Evolutionary conservation across 192 early-diverging fungal species (phyloP).

Genomic region (Lobosporangium transversale): DNA sequence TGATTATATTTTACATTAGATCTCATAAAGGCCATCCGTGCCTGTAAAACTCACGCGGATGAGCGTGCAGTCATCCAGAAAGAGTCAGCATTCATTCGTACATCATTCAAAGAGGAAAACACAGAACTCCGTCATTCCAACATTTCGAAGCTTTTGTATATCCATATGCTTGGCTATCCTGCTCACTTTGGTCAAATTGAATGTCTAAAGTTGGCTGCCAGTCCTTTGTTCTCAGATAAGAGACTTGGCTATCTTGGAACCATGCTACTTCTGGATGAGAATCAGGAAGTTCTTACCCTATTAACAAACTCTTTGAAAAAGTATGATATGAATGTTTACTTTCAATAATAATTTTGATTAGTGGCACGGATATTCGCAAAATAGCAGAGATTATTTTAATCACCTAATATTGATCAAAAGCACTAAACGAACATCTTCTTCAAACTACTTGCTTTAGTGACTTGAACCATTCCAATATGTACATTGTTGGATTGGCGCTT

Average conservation of each 20-base stretch:
- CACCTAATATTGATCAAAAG: too few relatives aligned
- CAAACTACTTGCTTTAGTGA: constrained; percentile 71
- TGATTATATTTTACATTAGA: constrained; percentile 59
- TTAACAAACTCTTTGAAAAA: constrained; percentile 99
- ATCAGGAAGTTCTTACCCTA: constrained; percentile 95
- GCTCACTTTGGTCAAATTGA: constrained; percentile 99
- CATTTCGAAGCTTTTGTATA: constrained; percentile 97
- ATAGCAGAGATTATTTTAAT: too few relatives aligned
- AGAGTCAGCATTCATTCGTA: constrained; percentile 95
- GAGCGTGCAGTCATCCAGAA: constrained; percentile 97
- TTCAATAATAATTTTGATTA: background rate
- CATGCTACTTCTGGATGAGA: constrained; percentile 97
- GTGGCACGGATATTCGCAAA: background rate
- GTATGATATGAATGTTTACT: constrained; percentile 61
- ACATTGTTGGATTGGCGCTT: constrained; percentile 95
- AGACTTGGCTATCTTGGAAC: constrained; percentile 98
- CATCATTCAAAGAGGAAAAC: constrained; percentile 97
- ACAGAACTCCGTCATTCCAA: constrained; percentile 91
- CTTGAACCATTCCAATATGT: constrained; percentile 95
- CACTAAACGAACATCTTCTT: background rate
- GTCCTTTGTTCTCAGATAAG: constrained; percentile 94
- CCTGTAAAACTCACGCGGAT: constrained; percentile 98
- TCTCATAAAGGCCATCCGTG: constrained; percentile 97
- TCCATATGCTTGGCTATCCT: constrained; percentile 98
- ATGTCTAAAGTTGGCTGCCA: constrained; percentile 97